Evolutionary conservation across 2,329 filamentous ascomycete species (phyloP).

Genomic region (Microthyrium microscopicum): DNA sequence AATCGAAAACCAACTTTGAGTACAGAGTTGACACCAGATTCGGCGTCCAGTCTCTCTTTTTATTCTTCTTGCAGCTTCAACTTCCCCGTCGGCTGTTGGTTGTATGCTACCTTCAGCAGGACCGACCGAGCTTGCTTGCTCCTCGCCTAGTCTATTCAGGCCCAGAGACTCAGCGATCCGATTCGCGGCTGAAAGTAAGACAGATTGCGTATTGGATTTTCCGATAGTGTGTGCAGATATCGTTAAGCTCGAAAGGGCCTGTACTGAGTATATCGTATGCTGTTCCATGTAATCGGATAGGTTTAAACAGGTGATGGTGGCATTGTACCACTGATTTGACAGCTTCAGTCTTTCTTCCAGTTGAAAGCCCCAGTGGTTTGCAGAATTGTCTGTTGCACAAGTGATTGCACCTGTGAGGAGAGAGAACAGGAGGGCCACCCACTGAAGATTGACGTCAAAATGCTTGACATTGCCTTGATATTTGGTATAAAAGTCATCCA

Average conservation of each 20-base stretch:
- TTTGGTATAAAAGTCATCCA: constrained; percentile 22
- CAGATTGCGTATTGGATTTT: constrained; percentile 29
- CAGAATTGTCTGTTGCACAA: constrained; percentile 20
- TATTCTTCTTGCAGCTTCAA: no score
- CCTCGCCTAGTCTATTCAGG: constrained; percentile 23
- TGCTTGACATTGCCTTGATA: constrained; percentile 19
- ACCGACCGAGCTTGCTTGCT: constrained; percentile 12
- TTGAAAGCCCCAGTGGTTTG: constrained; percentile 27
- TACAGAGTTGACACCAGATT: constrained; percentile 4
- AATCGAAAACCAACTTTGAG: constrained; percentile 28
- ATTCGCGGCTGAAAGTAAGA: constrained; percentile 27
- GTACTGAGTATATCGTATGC: constrained; percentile 25
- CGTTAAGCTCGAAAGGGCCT: constrained; percentile 32
- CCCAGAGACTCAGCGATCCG: constrained; percentile 32
- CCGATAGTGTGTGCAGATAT: constrained; percentile 33
- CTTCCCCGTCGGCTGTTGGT: no score
- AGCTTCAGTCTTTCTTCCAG: constrained; percentile 24
- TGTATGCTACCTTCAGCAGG: no score
- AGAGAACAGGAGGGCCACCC: constrained; percentile 29
- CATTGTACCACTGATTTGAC: constrained; percentile 29
- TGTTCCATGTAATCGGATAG: constrained; percentile 28
- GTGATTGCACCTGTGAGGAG: constrained; percentile 28
- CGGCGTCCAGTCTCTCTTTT: constrained; percentile 3
- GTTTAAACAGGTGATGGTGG: constrained; percentile 28
- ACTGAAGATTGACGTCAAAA: constrained; percentile 24